phyloP scores from a whole-genome alignment of 495 filamentous ascomycete genomes.

The Terfezia boudieri region DNA sequence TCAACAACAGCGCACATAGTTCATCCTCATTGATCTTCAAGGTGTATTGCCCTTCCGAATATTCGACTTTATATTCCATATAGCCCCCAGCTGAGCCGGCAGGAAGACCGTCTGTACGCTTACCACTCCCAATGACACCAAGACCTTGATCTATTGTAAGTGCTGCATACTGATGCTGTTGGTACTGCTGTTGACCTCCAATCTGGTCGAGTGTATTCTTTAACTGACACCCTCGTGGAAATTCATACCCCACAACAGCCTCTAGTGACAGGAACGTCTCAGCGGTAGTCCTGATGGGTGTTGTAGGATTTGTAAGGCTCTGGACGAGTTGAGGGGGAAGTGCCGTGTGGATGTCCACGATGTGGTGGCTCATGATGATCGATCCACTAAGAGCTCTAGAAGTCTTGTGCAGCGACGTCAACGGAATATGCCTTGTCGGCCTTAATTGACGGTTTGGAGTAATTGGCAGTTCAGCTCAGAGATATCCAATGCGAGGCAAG shows the following conservation, averaged over 20 bases:
- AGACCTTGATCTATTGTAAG: background rate
- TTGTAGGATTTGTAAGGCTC: background rate
- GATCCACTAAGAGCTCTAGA: no score
- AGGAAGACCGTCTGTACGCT: background rate
- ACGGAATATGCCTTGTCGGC: no score
- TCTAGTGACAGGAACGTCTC: background rate
- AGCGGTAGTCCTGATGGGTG: background rate
- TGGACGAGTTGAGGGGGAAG: background rate
- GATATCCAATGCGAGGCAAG: background rate
- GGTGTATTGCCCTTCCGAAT: background rate
- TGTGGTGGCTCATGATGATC: no score
- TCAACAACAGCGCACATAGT: slow-evolving; percentile 17
- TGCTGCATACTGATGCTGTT: background rate
- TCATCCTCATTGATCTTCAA: slow-evolving; percentile 1
- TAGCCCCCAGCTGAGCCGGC: background rate
- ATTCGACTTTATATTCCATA: background rate
- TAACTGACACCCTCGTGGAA: background rate
- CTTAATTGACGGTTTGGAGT: background rate
- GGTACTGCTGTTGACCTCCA: background rate
- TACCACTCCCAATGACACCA: background rate
- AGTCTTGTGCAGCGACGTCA: no score
- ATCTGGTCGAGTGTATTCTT: background rate
- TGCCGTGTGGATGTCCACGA: background rate
- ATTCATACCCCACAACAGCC: background rate
- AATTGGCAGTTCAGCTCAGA: background rate